These are phyloP conservation scores for Xylaria sp. DNA, from an alignment of 2,329 filamentous ascomycete species.

Conservation along the genomic window DNA sequence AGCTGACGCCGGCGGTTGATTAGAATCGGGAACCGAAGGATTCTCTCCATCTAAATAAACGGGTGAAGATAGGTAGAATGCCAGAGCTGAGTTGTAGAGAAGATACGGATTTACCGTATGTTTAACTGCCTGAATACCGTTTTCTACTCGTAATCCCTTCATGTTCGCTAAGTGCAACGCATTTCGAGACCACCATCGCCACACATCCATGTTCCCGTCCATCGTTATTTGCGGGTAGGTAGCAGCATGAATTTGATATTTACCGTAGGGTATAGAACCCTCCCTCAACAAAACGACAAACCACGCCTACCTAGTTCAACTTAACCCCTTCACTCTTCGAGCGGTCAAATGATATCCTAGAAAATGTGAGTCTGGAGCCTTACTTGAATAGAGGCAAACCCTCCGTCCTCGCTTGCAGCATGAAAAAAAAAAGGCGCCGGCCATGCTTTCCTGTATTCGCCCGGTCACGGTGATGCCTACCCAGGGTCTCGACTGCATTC, in stretches of 20 bases:
- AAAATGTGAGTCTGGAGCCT: not conserved
- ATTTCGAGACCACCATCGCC: conserved; percentile 17
- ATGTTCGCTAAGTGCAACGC: not conserved
- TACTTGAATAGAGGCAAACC: not conserved
- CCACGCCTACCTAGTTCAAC: not conserved
- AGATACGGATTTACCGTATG: too few relatives aligned
- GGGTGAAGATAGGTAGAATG: not conserved
- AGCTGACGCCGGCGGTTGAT: not conserved
- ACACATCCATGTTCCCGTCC: conserved; percentile 10
- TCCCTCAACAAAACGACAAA: conserved; percentile 1
- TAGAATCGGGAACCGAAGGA: too few relatives aligned
- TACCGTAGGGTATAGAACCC: not conserved
- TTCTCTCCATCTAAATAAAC: too few relatives aligned
- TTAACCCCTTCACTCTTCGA: not conserved
- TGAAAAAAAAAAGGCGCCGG: not conserved
- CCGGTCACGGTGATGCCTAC: conserved; percentile 5
- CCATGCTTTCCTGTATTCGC: not conserved
- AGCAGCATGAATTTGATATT: not conserved
- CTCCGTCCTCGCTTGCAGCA: conserved; percentile 8
- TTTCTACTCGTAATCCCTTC: not conserved
- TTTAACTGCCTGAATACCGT: too few relatives aligned
- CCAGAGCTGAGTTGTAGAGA: not conserved
- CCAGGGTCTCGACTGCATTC: not conserved
- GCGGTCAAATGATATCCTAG: not conserved
- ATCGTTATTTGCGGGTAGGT: conserved; percentile 13